Percentiles rank a stretch among this genome's conserved stretches.
phyloP scores from a whole-genome alignment of 495 filamentous ascomycete genomes.

The Hyphodiscus hymeniophilus region DNA sequence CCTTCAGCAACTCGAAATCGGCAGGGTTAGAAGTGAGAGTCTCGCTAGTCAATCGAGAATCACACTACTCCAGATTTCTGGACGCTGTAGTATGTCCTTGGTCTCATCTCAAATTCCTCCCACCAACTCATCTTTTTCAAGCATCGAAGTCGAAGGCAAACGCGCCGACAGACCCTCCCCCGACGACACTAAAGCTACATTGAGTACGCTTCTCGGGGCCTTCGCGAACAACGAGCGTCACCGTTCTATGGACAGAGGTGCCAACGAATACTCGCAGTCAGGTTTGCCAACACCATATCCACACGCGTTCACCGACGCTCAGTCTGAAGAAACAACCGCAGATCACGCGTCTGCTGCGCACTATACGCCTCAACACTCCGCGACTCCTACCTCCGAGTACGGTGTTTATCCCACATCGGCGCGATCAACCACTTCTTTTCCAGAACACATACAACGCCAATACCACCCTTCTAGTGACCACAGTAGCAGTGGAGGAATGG shows the following conservation, averaged over 20 bases:
- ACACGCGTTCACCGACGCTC: slow-evolving; percentile 55
- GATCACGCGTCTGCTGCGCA: slow-evolving; percentile 81
- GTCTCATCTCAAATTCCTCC: slow-evolving; percentile 28
- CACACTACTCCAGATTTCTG: slow-evolving; percentile 8
- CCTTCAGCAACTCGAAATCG: background rate
- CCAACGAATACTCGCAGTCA: slow-evolving; percentile 94
- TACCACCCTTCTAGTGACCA: slow-evolving; percentile 68
- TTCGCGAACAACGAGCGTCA: slow-evolving; percentile 27
- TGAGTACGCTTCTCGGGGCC: slow-evolving; percentile 27
- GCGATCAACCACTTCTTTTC: slow-evolving; percentile 64
- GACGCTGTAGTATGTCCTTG: slow-evolving; percentile 35
- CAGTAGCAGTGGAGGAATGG: slow-evolving; percentile 86
- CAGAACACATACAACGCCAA: slow-evolving; percentile 65
- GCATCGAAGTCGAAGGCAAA: slow-evolving; percentile 23
- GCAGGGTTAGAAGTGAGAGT: background rate
- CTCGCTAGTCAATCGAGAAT: slow-evolving; percentile 4
- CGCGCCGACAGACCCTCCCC: background rate
- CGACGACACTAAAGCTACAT: slow-evolving; percentile 26
- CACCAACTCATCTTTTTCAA: slow-evolving; percentile 26
- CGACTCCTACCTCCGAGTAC: slow-evolving; percentile 86
- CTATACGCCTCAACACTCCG: slow-evolving; percentile 62
- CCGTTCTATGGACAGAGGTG: slow-evolving; percentile 85
- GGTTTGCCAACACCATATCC: slow-evolving; percentile 88
- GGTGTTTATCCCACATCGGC: slow-evolving; percentile 67
- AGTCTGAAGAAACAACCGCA: slow-evolving; percentile 76